Evolutionary conservation across 2,329 filamentous ascomycete species (phyloP), one percentile per base, ranked within the genome.

Genomic region (Lizonia empirigonia): DNA sequence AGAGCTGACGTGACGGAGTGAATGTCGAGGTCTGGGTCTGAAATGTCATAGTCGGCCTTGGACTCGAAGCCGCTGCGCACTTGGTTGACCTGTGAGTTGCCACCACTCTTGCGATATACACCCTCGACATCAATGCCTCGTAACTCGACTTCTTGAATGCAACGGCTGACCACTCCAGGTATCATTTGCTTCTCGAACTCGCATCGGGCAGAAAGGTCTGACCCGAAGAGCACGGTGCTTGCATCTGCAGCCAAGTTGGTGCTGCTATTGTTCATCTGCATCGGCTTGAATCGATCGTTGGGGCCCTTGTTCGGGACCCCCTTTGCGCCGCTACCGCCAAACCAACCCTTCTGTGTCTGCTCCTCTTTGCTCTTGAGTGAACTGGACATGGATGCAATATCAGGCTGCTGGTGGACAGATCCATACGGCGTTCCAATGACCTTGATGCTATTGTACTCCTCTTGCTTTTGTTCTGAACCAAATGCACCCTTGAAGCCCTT

Each of bases 41-140:
- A 95, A 50, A 99, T 95, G 70, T 97, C 93, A 69, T 86, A 94
- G 67, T 93, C 90, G 58, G 89, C 84, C 52, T 84, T 87, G 72
- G 86, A 88, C 72, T 97, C 92, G 70, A 99, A 97, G 10, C 92
- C 91, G 60, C 92, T 89, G 67, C 93, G 90, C 63, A 99, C 90
- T 66, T 84, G 81, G 73, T 96, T 95, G 70, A 96, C 89, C 72
- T 95, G 91, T 7, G 90, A 91, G 65, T 89, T 91, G 60, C 92
- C 94, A 50, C 94, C 94, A 41, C 92, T 96, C 80, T 99, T 99
- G 67, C 94, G 87, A 77, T 99, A 99, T 64, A 99, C 96, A 56
- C 94, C 94, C 76, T 97, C 94, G 62, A 95, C 85, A 65, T 97
- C 92, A 90, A 99, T 96, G 36, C 81, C 94, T 70, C 94, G 87